These are phyloP conservation scores for Beauveria caledonica DNA, from an alignment of 2,329 filamentous ascomycete genomes.

Conservation along the genomic window DNA sequence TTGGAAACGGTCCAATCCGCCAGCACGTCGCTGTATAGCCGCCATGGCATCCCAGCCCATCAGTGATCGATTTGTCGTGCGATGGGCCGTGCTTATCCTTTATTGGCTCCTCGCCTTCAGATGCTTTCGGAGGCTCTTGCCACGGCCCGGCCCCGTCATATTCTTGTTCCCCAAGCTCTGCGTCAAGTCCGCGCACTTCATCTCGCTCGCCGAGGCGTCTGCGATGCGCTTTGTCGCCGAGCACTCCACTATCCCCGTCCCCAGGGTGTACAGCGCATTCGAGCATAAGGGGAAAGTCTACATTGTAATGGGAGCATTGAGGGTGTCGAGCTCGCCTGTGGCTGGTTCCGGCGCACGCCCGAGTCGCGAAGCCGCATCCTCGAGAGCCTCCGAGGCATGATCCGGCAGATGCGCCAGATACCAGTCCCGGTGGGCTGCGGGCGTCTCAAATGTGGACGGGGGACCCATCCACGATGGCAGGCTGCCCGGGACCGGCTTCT, in stretches of 20 bases:
- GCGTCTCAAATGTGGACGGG: background rate
- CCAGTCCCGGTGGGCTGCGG: background rate
- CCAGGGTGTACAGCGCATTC: background rate
- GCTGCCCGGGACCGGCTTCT: background rate
- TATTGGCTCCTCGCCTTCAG: background rate
- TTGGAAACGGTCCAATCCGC: no score
- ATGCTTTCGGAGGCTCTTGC: background rate
- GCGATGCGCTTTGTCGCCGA: background rate
- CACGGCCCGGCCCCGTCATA: background rate
- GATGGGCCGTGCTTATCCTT: background rate
- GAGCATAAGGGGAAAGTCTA: background rate
- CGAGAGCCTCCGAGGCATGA: background rate
- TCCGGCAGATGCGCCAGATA: background rate
- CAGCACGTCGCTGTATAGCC: no score
- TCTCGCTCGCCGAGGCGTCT: background rate
- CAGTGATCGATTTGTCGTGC: background rate
- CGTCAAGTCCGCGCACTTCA: background rate
- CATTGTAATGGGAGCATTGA: background rate
- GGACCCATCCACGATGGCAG: background rate
- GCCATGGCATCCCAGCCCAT: background rate
- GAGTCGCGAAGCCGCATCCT: background rate
- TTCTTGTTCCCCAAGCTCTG: background rate
- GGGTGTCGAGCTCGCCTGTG: background rate
- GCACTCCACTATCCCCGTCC: background rate
- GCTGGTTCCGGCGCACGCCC: background rate